Percentiles rank a stretch among this genome's conserved stretches.
These are phyloP conservation scores for Paecilomyces niveus DNA, from an alignment of 2,329 filamentous ascomycete species.

Conservation along the genomic window DNA sequence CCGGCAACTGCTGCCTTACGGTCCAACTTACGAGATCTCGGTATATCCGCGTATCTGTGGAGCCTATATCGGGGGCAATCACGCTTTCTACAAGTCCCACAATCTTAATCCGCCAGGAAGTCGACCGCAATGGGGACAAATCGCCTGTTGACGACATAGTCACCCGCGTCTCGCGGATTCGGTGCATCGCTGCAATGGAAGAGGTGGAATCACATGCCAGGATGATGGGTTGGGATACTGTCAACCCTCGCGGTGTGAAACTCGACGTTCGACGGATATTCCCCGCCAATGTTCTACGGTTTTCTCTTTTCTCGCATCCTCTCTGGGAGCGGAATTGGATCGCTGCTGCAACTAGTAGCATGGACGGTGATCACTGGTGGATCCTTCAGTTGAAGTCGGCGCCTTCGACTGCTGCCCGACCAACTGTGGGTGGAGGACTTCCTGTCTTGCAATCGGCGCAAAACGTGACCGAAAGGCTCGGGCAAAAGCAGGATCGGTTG, in stretches of 20 bases:
- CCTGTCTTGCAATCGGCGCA: conserved; percentile 19
- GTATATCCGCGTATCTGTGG: conserved; percentile 58
- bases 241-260: conserved; percentile 29
- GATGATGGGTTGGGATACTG: conserved; percentile 30
- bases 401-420: conserved; percentile 7
- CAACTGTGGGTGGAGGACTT: conserved; percentile 4
- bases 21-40: conserved; percentile 63
- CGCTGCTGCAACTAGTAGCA: conserved; percentile 61
- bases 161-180: conserved; percentile 29
- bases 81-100: conserved; percentile 60
- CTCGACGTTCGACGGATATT: conserved; percentile 52
- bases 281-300: conserved; percentile 55
- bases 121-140: conserved; percentile 53
- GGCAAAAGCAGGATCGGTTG: conserved; percentile 12
- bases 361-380: conserved; percentile 74
- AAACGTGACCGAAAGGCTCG: conserved; percentile 20
- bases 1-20: conserved; percentile 59
- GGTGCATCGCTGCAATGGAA: conserved; percentile 32
- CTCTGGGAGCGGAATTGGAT: conserved; percentile 71
- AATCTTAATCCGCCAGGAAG: conserved; percentile 53
- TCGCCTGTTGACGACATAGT: conserved; percentile 36
- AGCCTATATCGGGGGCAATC: conserved; percentile 71
- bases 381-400: conserved; percentile 42
- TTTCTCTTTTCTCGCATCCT: conserved; percentile 61
- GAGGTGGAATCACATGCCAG: conserved; percentile 31